Evolutionary conservation across 805 yeast species (phyloP).

Genomic region (Lipomyces yamadae): DNA sequence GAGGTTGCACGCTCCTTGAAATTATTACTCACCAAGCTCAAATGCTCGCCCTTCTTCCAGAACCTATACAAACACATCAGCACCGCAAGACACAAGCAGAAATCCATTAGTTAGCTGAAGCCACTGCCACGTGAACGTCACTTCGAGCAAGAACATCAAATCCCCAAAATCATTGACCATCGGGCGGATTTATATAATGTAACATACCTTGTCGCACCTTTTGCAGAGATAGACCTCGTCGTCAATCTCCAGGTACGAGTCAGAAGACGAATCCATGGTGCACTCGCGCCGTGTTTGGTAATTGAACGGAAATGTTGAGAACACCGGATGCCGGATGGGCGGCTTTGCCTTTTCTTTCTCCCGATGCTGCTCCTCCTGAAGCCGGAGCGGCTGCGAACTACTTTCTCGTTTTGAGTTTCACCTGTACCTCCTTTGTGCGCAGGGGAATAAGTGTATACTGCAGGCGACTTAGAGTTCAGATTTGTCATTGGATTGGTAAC

Average conservation of each 20-base stretch:
- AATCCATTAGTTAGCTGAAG: not conserved
- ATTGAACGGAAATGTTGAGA: not conserved
- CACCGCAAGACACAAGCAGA: not conserved
- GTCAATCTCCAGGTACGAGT: constrained; percentile 28
- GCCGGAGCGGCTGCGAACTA: not conserved
- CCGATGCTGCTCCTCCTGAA: not conserved
- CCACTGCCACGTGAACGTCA: too few relatives aligned
- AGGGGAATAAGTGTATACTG: not conserved
- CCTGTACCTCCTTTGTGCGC: not conserved
- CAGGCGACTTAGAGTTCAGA: not conserved
- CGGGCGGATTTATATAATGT: not conserved
- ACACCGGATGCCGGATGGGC: not conserved
- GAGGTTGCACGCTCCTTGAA: too few relatives aligned
- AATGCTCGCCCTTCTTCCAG: constrained; percentile 92
- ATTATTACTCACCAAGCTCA: constrained; percentile 57
- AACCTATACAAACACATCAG: constrained; percentile 52
- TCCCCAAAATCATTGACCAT: not conserved
- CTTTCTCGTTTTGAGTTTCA: not conserved
- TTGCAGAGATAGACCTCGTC: constrained; percentile 41
- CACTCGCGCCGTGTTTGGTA: not conserved
- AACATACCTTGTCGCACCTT: constrained; percentile 39
- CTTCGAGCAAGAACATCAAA: too few relatives aligned
- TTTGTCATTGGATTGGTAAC: not conserved
- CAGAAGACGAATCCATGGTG: constrained; percentile 20
- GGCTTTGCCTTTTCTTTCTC: not conserved